Evolutionary conservation across 2,329 filamentous ascomycete genomes (phyloP), one percentile per base, ranked within the genome.

Genomic region (Emmonsiellopsis sp.): DNA sequence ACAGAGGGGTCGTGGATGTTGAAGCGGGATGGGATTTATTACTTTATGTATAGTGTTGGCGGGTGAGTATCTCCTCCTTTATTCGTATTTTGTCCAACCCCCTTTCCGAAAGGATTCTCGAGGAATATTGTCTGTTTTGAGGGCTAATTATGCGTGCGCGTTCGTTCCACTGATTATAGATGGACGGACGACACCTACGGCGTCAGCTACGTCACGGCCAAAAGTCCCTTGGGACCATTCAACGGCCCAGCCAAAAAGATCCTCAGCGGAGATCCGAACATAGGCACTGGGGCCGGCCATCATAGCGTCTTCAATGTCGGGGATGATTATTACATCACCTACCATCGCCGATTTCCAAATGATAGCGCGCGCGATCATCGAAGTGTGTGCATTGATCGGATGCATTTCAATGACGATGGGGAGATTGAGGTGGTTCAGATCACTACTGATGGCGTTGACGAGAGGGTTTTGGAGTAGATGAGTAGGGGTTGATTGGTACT

Each of bases 101-200:
- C 34, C 33, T 40, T 46, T 27, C 36, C 1, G 9, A 39, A 39
- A 5, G 1, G 6, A 10, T n/a, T 39, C 5, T 39, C 36, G 36
- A 39, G 13, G 9, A 39, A 1, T 5, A 27, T 13, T 17, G 48
- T 17, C 40, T 32, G 17, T 37, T 34, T 14, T 14, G 31, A 40
- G 9, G n/a, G 9, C 9, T 40, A 14, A 11, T 53, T 50, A 13
- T 50, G 32, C 13, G 32, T 17, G 17, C 17, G 17, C 17, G 17
- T 17, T 17, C 17, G 17, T 46, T 59, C 21, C 21, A 27, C 21
- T 1, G 21, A 5, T 1, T 27, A 27, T 58, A 67, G 65, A 52
- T 77, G 75, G 75, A 68, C 65, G 1, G 74, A 75, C 1, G 69
- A 74, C 6, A 71, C 73, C 49, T 75, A 75, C 54, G 68, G 68